Base-by-base conservation (phyloP, 2,329 filamentous ascomycete species). In the Periconia sp. region DNA sequence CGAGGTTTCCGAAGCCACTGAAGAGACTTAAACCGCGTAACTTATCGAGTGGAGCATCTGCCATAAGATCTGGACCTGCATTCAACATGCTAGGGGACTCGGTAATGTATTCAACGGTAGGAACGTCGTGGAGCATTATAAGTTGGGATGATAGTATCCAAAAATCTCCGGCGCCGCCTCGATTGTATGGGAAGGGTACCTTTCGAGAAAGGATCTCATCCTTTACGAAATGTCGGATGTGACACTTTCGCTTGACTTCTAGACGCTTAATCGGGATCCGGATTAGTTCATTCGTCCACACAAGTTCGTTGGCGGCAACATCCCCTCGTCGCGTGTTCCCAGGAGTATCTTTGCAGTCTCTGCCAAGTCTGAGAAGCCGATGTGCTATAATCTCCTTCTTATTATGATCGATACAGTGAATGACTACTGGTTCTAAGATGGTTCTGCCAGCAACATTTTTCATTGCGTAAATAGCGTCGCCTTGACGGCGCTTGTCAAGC, bases 1-100 rank as follows among this genome's bases (percentile, higher is more conserved):
- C 89, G 37, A 94, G 83, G 38, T 86, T 90, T 0, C 89, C 89
- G 13, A 86, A 85, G 1, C 89, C 89, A 52, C 86, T 89, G 57
- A 89, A 95, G 0, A 94, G 71, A 50, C 90, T 87, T 3, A 92
- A 69, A 0, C 85, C 86, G 22, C 30, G 45, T 2, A 63, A 23
- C 24, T 46, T 49, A 8, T 31, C 21, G 3, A 25, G 13, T 3
- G 21, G 10, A 32, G 44, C 35, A 32, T 79, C 78, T 48, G 83
- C 69, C 29, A 80, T 80, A 0, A 81, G 79, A 49, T 85, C 71
- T 29, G 81, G 81, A 0, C 83, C 84, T 65, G 87, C 79, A 0
- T 70, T 74, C 8, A 68, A 43, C 0, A 5, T 16, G 1, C 11
- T 28, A 2, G 56, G 54, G 2, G 53, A 30, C 2, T 18, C 15